These are phyloP conservation scores for Ostreobium quekettii DNA, from an alignment of 139 green algal species.

Conservation along the genomic window DNA sequence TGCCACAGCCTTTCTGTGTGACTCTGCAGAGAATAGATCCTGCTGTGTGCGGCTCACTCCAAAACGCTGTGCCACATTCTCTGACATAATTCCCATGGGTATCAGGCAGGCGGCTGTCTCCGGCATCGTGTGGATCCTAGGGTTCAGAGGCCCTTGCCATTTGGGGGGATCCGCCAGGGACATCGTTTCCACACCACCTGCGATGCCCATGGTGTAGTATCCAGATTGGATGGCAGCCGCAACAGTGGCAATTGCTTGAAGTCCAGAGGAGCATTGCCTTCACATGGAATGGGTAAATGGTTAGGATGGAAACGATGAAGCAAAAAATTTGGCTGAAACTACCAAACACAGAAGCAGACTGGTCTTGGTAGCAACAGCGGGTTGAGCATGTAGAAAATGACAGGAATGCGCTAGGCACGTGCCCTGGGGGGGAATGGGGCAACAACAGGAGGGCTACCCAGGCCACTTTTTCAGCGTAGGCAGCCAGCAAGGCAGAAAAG, in stretches of 20 bases:
- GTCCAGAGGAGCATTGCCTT: slow-evolving; percentile 82
- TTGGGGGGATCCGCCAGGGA: slow-evolving; percentile 89
- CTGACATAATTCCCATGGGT: slow-evolving; percentile 96
- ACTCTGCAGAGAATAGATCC: slow-evolving; percentile 72
- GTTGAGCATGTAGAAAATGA: too few relatives aligned
- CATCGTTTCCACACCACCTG: slow-evolving; percentile 91
- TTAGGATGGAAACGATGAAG: too few relatives aligned
- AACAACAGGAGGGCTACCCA: too few relatives aligned
- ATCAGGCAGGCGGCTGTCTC: slow-evolving; percentile 85
- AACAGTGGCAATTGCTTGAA: slow-evolving; percentile 93
- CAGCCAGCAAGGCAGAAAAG: too few relatives aligned
- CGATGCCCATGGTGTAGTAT: slow-evolving; percentile 93
- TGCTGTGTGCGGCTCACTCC: slow-evolving; percentile 56
- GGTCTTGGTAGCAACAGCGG: too few relatives aligned
- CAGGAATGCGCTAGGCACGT: too few relatives aligned
- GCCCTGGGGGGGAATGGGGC: too few relatives aligned
- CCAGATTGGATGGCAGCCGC: slow-evolving; percentile 89
- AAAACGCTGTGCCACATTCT: slow-evolving; percentile 93
- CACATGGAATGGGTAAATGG: too few relatives aligned
- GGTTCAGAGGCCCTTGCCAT: slow-evolving; percentile 93
- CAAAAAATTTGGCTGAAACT: too few relatives aligned
- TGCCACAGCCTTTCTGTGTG: slow-evolving; percentile 75
- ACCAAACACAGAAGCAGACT: too few relatives aligned
- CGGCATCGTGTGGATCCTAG: slow-evolving; percentile 43
- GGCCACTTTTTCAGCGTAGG: too few relatives aligned